Conservation (phyloP, 805 yeast species). For the Grigorovia humatica region DNA sequence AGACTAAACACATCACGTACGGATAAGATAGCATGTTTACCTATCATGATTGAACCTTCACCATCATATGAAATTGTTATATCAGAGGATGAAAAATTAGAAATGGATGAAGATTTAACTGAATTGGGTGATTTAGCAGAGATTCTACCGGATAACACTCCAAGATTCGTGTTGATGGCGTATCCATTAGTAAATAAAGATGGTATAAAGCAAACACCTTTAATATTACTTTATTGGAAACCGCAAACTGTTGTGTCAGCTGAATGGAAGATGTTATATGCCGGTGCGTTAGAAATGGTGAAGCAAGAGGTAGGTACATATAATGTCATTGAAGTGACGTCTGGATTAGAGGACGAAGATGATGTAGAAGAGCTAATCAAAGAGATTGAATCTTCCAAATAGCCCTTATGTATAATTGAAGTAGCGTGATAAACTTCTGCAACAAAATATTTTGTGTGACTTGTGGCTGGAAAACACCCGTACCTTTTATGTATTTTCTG, state of each 20-base stretch:
- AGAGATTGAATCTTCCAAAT: slow-evolving; percentile 31
- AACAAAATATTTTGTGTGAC: not conserved
- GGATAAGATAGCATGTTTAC: slow-evolving; percentile 47
- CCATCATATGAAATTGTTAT: slow-evolving; percentile 26
- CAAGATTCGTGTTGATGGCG: slow-evolving; percentile 65
- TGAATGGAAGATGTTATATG: slow-evolving; percentile 76
- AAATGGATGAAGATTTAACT: slow-evolving; percentile 35
- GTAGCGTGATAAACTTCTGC: too few relatives aligned
- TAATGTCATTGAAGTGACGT: slow-evolving; percentile 27
- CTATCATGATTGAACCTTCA: slow-evolving; percentile 29
- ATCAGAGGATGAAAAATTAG: slow-evolving; percentile 40
- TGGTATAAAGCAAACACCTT: slow-evolving; percentile 64
- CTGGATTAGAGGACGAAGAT: slow-evolving; percentile 26
- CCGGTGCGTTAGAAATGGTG: slow-evolving; percentile 78
- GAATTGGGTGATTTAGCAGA: slow-evolving; percentile 54
- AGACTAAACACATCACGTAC: slow-evolving; percentile 63
- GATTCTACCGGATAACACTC: slow-evolving; percentile 71
- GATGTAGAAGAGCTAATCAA: slow-evolving; percentile 24
- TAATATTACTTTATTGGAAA: slow-evolving; percentile 75
- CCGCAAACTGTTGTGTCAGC: slow-evolving; percentile 76
- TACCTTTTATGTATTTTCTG: not conserved
- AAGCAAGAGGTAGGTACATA: slow-evolving; percentile 73
- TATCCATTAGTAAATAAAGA: slow-evolving; percentile 62
- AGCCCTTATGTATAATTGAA: too few relatives aligned
- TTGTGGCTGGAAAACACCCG: not conserved